Conservation (phyloP, 257 asterid species). For the Handroanthus guayacan region DNA sequence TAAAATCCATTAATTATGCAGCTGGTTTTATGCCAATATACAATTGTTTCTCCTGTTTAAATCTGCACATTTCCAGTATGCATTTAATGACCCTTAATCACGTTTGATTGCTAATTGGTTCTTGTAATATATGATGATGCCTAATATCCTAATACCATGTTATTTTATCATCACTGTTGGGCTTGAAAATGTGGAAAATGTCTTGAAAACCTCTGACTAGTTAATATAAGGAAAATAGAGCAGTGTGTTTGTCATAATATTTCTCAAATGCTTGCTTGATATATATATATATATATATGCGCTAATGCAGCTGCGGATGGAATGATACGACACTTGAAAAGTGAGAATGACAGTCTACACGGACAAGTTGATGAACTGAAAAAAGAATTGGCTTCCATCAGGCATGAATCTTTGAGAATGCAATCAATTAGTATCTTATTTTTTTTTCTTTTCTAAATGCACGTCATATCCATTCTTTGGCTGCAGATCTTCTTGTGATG, state of each 20-base stretch:
- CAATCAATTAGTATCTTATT: conserved; percentile 19
- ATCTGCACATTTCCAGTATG: not conserved
- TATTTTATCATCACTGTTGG: not conserved
- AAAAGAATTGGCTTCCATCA: conserved; percentile 60
- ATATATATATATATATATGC: too few species aligned
- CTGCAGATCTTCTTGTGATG: conserved; percentile 70
- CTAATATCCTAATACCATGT: not conserved
- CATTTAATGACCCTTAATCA: not conserved
- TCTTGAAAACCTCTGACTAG: not conserved
- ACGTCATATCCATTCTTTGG: conserved; percentile 28
- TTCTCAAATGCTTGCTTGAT: conserved; percentile 30
- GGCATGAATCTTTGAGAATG: conserved; percentile 50
- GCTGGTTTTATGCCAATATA: not conserved
- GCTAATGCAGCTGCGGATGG: conserved; percentile 76
- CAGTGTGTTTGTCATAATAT: too few species aligned
- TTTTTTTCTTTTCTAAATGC: conserved; percentile 11
- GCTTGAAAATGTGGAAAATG: not conserved
- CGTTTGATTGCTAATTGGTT: not conserved
- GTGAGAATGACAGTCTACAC: conserved; percentile 62
- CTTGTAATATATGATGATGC: not conserved
- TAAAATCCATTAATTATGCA: not conserved
- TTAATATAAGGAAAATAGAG: not conserved
- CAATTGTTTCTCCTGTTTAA: not conserved
- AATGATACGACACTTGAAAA: conserved; percentile 64
- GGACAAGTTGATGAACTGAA: conserved; percentile 60